A percentile compares a stretch with the other conserved stretches of the same genome.
Conservation (phyloP, 495 filamentous ascomycete genomes). For the Penicillium herquei region DNA sequence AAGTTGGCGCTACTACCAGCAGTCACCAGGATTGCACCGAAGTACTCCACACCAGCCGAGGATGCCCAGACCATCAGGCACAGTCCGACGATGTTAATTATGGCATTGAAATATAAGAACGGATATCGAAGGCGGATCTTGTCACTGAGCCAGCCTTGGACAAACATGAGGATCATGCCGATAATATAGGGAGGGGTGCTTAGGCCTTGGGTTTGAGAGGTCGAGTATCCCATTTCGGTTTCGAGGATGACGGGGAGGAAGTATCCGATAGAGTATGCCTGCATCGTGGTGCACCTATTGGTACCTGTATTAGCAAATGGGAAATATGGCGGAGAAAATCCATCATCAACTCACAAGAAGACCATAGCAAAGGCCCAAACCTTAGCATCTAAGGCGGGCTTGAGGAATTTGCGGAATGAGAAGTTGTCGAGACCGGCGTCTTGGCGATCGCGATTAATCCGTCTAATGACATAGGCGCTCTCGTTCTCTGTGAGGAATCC, state of each 20-base stretch:
- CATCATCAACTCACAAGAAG: conserved; percentile 49
- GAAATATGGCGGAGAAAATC: background rate
- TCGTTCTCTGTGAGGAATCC: conserved; percentile 43
- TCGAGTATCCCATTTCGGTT: conserved; percentile 37
- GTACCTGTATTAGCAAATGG: background rate
- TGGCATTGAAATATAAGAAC: conserved; percentile 49
- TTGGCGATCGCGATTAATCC: conserved; percentile 50
- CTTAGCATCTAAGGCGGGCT: conserved; percentile 57
- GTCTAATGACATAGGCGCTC: conserved; percentile 44
- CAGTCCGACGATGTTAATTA: conserved; percentile 41
- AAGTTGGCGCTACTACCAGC: conserved; percentile 54
- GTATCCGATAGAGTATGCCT: conserved; percentile 55
- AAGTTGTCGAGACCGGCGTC: conserved; percentile 47
- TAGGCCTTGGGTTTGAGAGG: conserved; percentile 51
- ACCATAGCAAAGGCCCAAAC: conserved; percentile 68
- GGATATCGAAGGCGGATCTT: conserved; percentile 51
- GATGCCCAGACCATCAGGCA: conserved; percentile 41
- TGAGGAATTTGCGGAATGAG: conserved; percentile 34
- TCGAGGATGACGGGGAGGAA: conserved; percentile 59
- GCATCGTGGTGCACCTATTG: conserved; percentile 6
- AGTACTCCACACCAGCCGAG: conserved; percentile 46
- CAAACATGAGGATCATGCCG: conserved; percentile 52
- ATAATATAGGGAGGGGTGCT: conserved; percentile 55
- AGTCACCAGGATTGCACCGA: conserved; percentile 57
- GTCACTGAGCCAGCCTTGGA: conserved; percentile 47